phyloP scores from a whole-genome alignment of 169 alveolate species.

The Ichthyophthirius multifiliis region DNA sequence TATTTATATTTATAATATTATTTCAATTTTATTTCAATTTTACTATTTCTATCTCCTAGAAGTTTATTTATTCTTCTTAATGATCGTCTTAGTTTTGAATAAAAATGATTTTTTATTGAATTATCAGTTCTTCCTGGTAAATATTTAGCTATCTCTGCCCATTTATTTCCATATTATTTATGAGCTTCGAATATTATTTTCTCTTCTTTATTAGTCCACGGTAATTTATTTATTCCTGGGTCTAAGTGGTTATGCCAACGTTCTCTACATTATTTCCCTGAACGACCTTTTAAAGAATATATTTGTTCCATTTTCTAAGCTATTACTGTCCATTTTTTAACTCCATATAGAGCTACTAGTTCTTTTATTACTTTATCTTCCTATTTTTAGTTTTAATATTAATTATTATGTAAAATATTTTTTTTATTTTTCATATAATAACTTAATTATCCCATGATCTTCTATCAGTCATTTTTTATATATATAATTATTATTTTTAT shows the following conservation, averaged over 20 bases:
- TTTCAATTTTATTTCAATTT: no score
- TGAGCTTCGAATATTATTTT: conserved; percentile 69
- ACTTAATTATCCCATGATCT: no score
- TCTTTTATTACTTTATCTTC: conserved; percentile 69
- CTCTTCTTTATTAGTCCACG: conserved; percentile 79
- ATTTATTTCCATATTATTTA: conserved; percentile 80
- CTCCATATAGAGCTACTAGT: conserved; percentile 65
- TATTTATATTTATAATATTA: no score
- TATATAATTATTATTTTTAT: no score
- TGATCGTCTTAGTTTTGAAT: conserved; percentile 65
- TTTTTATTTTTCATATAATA: no score
- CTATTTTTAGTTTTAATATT: no score
- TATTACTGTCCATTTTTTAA: conserved; percentile 72
- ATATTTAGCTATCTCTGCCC: conserved; percentile 86
- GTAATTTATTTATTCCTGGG: conserved; percentile 66
- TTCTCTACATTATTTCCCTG: conserved; percentile 79
- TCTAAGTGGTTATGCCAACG: conserved; percentile 70
- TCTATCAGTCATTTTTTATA: no score
- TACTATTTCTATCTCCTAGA: conserved; percentile 45
- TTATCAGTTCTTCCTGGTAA: conserved; percentile 89
- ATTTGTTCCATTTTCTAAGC: conserved; percentile 53
- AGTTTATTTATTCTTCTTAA: conserved; percentile 35
- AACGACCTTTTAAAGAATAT: conserved; percentile 40
- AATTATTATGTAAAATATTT: no score
- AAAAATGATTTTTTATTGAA: conserved; percentile 85